Percentiles rank a stretch among this genome's conserved stretches.
These are phyloP conservation scores for Chalciporus chontae DNA, from an alignment of 768 basidiomycete species.

Conservation along the genomic window DNA sequence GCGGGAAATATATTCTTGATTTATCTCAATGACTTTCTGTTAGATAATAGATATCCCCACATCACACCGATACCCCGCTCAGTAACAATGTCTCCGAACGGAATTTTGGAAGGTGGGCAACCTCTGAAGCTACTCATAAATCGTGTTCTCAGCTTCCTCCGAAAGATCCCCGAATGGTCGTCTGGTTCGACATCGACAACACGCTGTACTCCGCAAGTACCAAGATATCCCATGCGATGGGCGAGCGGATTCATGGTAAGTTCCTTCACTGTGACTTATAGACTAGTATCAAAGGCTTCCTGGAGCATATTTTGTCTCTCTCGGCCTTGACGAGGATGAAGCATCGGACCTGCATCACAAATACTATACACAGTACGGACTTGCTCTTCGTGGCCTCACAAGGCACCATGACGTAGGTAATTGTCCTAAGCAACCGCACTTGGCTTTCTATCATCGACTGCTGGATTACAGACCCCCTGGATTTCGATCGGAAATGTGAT, in stretches of 20 bases:
- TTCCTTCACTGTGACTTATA: neutral
- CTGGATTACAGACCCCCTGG: slow-evolving; percentile 63
- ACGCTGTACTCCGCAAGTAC: slow-evolving; percentile 78
- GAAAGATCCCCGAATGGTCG: slow-evolving; percentile 54
- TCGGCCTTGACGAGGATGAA: slow-evolving; percentile 66
- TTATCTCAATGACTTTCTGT: slow-evolving; percentile 6
- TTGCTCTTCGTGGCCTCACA: slow-evolving; percentile 75
- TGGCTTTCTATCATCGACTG: neutral
- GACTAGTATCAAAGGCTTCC: neutral
- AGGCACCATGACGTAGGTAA: slow-evolving; percentile 74
- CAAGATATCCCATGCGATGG: slow-evolving; percentile 77
- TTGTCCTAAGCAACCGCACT: neutral
- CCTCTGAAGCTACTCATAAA: neutral
- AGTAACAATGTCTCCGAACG: slow-evolving; percentile 20
- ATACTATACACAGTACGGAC: slow-evolving; percentile 81
- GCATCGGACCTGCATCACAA: slow-evolving; percentile 64
- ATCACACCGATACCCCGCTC: slow-evolving; percentile 23
- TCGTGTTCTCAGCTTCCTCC: neutral
- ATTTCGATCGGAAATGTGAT: slow-evolving; percentile 83
- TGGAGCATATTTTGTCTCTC: slow-evolving; percentile 68
- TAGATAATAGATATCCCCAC: too few relatives aligned
- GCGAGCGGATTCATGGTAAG: slow-evolving; percentile 70
- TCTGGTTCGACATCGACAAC: slow-evolving; percentile 89
- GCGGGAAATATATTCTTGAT: slow-evolving; percentile 25
- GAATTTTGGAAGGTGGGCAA: slow-evolving; percentile 24